Conservation (phyloP, 2,329 filamentous ascomycete species). For the Neopestalotiopsis rosae region DNA sequence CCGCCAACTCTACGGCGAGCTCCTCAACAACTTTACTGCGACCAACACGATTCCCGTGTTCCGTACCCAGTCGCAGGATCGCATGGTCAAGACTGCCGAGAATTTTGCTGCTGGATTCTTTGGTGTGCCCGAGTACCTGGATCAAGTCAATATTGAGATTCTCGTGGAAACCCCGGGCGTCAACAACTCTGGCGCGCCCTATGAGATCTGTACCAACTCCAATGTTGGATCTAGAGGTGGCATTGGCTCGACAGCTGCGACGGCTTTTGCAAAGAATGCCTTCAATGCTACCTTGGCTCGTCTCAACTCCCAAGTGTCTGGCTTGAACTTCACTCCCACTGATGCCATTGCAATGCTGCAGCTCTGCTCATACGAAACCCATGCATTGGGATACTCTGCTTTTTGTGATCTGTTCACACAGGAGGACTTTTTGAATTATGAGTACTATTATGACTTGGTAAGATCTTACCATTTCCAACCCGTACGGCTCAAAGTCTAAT, state of each 20-base stretch:
- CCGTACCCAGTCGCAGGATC: slow-evolving; percentile 37
- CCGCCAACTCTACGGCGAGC: slow-evolving; percentile 46
- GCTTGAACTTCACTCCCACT: slow-evolving; percentile 36
- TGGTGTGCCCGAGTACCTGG: slow-evolving; percentile 38
- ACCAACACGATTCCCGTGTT: slow-evolving; percentile 44
- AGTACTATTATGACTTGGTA: slow-evolving; percentile 48
- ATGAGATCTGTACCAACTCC: slow-evolving; percentile 34
- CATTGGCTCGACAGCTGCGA: slow-evolving; percentile 31
- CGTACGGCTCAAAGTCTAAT: slow-evolving; percentile 9
- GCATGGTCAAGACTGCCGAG: slow-evolving; percentile 39
- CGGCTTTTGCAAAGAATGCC: slow-evolving; percentile 29
- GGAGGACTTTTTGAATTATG: slow-evolving; percentile 48
- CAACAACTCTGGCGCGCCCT: slow-evolving; percentile 37
- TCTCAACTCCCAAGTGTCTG: slow-evolving; percentile 34
- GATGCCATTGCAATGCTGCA: slow-evolving; percentile 47
- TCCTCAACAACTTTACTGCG: slow-evolving; percentile 48
- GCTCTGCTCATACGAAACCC: slow-evolving; percentile 39
- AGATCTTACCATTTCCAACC: slow-evolving; percentile 23
- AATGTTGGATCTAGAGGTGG: slow-evolving; percentile 27
- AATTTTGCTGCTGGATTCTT: slow-evolving; percentile 41
- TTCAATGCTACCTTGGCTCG: slow-evolving; percentile 36
- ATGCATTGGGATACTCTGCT: slow-evolving; percentile 46
- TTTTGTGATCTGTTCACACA: slow-evolving; percentile 48
- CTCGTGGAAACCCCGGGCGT: slow-evolving; percentile 35
- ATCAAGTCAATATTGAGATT: slow-evolving; percentile 40